phyloP scores from a whole-genome alignment of 208 protist genomes.

The Crithidia sp. region DNA sequence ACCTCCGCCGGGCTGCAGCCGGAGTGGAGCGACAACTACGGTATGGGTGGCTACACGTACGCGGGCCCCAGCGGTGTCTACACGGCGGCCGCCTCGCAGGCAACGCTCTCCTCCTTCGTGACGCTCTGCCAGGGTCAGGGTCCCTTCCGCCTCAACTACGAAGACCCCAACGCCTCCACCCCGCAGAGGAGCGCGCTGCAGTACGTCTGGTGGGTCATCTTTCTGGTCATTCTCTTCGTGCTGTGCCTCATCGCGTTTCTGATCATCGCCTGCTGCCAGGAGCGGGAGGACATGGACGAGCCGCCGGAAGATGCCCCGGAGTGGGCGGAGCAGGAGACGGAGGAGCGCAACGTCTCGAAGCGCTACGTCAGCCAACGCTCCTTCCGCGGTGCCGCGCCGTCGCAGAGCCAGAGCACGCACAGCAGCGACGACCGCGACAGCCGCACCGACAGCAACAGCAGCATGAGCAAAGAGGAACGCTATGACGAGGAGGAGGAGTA shows the following conservation, averaged over 20 bases:
- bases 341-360: slow-evolving; percentile 19
- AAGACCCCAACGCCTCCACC: slow-evolving; percentile 9
- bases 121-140: slow-evolving; percentile 33
- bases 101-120: slow-evolving; percentile 14
- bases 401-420: neutral
- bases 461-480: slow-evolving; percentile 4
- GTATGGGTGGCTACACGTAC: slow-evolving; percentile 36
- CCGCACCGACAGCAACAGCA: neutral
- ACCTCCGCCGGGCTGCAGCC: neutral
- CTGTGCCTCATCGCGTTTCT: slow-evolving; percentile 36
- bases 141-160: slow-evolving; percentile 18
- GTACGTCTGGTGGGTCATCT: slow-evolving; percentile 37
- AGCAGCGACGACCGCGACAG: neutral
- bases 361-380: slow-evolving; percentile 34
- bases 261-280: slow-evolving; percentile 35
- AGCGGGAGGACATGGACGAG: slow-evolving; percentile 59
- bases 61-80: neutral
- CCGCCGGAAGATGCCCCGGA: slow-evolving; percentile 46
- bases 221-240: slow-evolving; percentile 32
- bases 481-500: neutral
- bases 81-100: neutral
- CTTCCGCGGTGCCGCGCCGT: slow-evolving; percentile 2
- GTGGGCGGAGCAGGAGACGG: slow-evolving; percentile 38
- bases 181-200: slow-evolving; percentile 14
- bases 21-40: slow-evolving; percentile 32